Conservation (phyloP, 352 stramenopile genomes). For the Paralagenidium karlingii region DNA sequence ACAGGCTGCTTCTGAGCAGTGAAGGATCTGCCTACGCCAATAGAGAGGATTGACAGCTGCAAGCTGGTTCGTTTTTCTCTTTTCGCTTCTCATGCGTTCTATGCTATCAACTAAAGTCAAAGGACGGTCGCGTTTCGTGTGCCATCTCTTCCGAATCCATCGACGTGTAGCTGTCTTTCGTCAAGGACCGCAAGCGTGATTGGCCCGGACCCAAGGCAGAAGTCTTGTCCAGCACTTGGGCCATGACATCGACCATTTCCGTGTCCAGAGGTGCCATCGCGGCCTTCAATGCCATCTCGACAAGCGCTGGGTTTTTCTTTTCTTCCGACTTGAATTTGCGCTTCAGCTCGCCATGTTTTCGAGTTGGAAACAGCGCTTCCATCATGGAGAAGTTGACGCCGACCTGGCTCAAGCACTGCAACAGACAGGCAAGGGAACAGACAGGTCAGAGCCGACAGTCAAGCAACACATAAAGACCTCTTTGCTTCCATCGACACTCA, state of each 20-base stretch:
- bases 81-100: too few relatives aligned
- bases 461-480: background rate
- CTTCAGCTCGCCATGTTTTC: conserved; percentile 75
- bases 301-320: conserved; percentile 55
- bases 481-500: conserved; percentile 9
- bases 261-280: conserved; percentile 45
- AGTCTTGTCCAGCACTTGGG: conserved; percentile 58
- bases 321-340: conserved; percentile 84
- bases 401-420: conserved; percentile 63
- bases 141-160: background rate
- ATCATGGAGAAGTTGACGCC: conserved; percentile 82
- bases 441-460: too few relatives aligned
- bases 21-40: too few relatives aligned
- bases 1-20: too few relatives aligned
- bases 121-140: too few relatives aligned
- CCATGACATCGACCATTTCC: conserved; percentile 70
- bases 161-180: background rate
- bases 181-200: background rate
- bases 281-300: conserved; percentile 68
- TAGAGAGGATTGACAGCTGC: too few relatives aligned
- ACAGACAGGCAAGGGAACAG: too few relatives aligned
- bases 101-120: too few relatives aligned
- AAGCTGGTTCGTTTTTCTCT: too few relatives aligned
- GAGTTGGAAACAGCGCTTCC: conserved; percentile 69
- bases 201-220: too few relatives aligned